phyloP scores from a whole-genome alignment of 2,329 filamentous ascomycete genomes.

The Cladorrhinum sp. region DNA sequence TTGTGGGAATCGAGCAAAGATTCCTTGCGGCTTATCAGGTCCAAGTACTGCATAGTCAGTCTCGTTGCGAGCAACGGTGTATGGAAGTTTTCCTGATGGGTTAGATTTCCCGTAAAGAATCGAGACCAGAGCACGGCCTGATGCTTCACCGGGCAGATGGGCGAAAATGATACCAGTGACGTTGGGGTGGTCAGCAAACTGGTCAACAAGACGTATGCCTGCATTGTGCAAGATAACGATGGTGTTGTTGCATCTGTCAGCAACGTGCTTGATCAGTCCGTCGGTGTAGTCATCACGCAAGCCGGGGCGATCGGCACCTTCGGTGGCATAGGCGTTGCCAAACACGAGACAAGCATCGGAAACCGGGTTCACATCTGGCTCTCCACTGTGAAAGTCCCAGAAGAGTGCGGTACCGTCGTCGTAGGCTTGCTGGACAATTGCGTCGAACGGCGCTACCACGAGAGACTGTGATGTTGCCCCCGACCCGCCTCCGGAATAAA shows the following conservation, averaged over 20 bases:
- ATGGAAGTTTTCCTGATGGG: conserved; percentile 58
- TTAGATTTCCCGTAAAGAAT: conserved; percentile 57
- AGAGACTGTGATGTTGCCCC: conserved; percentile 40
- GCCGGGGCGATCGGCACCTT: conserved; percentile 63
- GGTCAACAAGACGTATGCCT: conserved; percentile 57
- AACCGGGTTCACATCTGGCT: conserved; percentile 47
- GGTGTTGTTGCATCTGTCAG: conserved; percentile 57
- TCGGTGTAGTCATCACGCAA: conserved; percentile 66
- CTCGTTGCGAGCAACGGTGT: conserved; percentile 56
- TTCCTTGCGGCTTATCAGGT: conserved; percentile 44
- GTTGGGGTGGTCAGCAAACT: conserved; percentile 60
- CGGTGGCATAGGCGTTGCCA: conserved; percentile 66
- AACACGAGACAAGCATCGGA: conserved; percentile 67
- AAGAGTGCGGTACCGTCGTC: conserved; percentile 56
- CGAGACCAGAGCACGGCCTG: conserved; percentile 52
- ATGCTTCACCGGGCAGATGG: conserved; percentile 63
- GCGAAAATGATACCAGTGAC: conserved; percentile 63
- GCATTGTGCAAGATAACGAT: conserved; percentile 65
- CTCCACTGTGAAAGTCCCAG: conserved; percentile 53
- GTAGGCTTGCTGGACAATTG: conserved; percentile 48
- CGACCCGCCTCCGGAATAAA: conserved; percentile 45
- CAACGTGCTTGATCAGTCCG: conserved; percentile 54
- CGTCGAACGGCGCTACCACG: conserved; percentile 53
- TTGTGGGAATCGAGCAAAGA: conserved; percentile 50
- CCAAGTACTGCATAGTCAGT: conserved; percentile 53